A percentile compares a stretch with the other conserved stretches of the same genome.
phyloP scores from a whole-genome alignment of 352 stramenopile species.

The Saprolegnia diclina region DNA sequence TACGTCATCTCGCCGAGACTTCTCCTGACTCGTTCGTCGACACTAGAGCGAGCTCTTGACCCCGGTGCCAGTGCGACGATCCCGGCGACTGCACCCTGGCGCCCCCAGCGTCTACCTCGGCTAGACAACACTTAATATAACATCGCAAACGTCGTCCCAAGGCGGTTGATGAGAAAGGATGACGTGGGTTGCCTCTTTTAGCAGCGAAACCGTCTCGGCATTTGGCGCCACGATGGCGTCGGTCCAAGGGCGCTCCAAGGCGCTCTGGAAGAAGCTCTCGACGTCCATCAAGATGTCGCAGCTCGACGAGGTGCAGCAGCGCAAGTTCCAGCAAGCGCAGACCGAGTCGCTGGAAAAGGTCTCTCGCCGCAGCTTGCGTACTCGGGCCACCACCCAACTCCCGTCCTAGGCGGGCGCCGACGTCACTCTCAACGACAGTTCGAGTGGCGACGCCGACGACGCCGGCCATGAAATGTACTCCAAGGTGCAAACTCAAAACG shows the following conservation, averaged over 20 bases:
- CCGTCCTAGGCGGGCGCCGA: background rate
- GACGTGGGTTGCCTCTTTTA: no score
- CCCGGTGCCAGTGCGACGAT: constrained; percentile 5
- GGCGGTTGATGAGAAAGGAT: no score
- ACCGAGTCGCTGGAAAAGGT: constrained; percentile 8
- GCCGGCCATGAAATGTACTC: background rate
- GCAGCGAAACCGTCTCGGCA: background rate
- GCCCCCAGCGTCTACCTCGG: constrained; percentile 13
- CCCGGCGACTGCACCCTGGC: background rate
- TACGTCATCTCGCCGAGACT: background rate
- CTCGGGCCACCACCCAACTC: background rate
- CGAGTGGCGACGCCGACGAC: background rate
- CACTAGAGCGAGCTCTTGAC: background rate
- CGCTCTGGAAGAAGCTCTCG: constrained; percentile 19
- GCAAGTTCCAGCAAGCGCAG: constrained; percentile 17
- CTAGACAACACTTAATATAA: background rate
- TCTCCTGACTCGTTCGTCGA: background rate
- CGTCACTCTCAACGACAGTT: background rate
- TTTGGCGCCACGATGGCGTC: background rate
- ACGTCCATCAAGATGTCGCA: constrained; percentile 4
- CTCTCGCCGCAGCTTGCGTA: background rate
- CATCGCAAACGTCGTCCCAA: no score
- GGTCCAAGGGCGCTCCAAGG: background rate
- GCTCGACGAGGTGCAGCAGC: constrained; percentile 17
- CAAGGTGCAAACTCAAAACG: background rate